phyloP scores from a whole-genome alignment of 768 basidiomycete species.

The Strobilomyces echinocephalus region DNA sequence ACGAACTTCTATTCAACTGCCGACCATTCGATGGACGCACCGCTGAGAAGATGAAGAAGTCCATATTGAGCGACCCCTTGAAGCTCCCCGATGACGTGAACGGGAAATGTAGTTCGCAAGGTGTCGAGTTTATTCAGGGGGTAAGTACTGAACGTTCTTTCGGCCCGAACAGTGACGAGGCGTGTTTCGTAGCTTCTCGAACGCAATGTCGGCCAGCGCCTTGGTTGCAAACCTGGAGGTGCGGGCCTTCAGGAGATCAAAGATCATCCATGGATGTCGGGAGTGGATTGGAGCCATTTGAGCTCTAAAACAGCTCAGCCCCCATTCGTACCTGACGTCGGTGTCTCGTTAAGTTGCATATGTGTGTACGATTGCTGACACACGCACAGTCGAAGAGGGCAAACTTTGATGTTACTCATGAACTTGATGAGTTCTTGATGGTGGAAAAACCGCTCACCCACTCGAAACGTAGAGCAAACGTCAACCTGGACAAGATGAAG shows the following conservation, averaged over 20 bases:
- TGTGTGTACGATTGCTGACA: not conserved
- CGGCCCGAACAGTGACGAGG: conserved; percentile 10
- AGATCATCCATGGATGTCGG: conserved; percentile 78
- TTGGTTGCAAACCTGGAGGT: conserved; percentile 72
- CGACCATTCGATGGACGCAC: conserved; percentile 91
- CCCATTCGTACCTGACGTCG: conserved; percentile 88
- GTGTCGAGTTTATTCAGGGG: conserved; percentile 58
- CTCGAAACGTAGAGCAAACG: conserved; percentile 83
- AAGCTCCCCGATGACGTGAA: conserved; percentile 68
- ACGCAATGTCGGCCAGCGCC: conserved; percentile 67
- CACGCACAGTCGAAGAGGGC: conserved; percentile 77
- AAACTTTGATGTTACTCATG: conserved; percentile 98
- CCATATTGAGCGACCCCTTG: conserved; percentile 78
- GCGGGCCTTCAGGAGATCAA: conserved; percentile 77
- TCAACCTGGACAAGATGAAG: conserved; percentile 82
- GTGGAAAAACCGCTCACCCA: conserved; percentile 98
- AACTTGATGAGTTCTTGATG: conserved; percentile 94
- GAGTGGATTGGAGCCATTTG: conserved; percentile 76
- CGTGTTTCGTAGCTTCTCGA: conserved; percentile 64
- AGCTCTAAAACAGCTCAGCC: conserved; percentile 67
- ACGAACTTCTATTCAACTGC: conserved; percentile 78
- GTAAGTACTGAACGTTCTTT: conserved; percentile 41
- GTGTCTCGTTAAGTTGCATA: conserved; percentile 31
- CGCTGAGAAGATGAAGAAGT: conserved; percentile 80
- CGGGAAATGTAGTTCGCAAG: conserved; percentile 58